phyloP scores from a whole-genome alignment of 2,329 filamentous ascomycete species.

The Truncatella angustata region DNA sequence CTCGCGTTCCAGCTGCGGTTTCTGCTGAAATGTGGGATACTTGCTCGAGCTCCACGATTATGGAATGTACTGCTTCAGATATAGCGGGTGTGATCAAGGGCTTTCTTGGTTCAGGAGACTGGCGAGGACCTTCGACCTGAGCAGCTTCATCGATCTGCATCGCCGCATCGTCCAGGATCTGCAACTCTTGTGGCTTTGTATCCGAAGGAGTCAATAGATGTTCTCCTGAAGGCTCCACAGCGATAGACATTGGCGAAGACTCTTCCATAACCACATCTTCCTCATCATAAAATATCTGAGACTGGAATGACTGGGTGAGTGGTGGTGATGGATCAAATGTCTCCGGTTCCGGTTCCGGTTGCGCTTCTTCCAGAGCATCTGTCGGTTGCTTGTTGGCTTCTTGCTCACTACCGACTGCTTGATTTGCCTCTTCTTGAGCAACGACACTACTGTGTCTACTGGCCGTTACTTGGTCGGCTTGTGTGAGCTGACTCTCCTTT shows the following conservation, averaged over 20 bases:
- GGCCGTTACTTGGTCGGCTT: neutral
- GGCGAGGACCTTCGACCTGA: neutral
- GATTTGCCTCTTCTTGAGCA: no score
- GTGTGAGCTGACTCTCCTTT: neutral
- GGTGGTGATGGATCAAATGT: conserved; percentile 22
- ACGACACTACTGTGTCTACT: neutral
- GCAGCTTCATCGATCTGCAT: neutral
- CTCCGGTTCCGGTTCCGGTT: neutral
- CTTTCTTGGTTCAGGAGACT: no score
- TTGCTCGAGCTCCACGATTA: neutral
- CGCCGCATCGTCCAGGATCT: neutral
- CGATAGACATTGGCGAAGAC: neutral
- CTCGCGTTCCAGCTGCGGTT: neutral
- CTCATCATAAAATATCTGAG: conserved; percentile 9
- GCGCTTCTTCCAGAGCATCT: neutral
- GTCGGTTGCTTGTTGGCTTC: neutral
- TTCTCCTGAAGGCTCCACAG: conserved; percentile 2
- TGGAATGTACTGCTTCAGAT: neutral
- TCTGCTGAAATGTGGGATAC: neutral
- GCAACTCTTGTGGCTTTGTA: neutral
- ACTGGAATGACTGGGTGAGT: conserved; percentile 20
- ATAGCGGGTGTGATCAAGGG: neutral
- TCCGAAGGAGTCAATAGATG: conserved; percentile 9
- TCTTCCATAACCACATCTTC: conserved; percentile 13
- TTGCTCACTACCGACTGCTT: neutral